phyloP scores from a whole-genome alignment of 345 rosid species.

The Passiflora organensis region DNA sequence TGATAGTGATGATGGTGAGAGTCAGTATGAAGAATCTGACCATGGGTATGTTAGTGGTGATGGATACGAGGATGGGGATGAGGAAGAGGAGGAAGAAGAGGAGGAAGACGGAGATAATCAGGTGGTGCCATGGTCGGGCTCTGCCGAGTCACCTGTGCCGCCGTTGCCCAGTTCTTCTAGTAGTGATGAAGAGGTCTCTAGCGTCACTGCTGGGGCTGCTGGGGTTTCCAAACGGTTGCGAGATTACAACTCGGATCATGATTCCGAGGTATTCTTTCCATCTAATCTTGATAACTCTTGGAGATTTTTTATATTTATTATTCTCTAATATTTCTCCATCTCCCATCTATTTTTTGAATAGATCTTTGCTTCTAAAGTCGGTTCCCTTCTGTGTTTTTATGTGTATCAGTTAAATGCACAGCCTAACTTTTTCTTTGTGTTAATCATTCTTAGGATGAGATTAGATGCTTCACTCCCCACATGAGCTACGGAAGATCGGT shows the following conservation, averaged over 20 bases:
- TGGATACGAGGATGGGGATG: slow-evolving; percentile 23
- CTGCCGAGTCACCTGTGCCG: slow-evolving; percentile 19
- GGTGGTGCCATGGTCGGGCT: slow-evolving; percentile 68
- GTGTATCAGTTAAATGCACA: background rate
- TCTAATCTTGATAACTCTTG: slow-evolving; percentile 16
- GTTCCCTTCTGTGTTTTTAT: no score
- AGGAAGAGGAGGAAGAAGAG: slow-evolving; percentile 15
- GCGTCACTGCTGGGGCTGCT: slow-evolving; percentile 10
- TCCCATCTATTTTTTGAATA: background rate
- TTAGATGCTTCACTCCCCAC: slow-evolving; percentile 28
- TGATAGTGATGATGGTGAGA: slow-evolving; percentile 14
- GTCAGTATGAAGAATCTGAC: slow-evolving; percentile 17
- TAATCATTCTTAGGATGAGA: background rate
- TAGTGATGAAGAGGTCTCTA: slow-evolving; percentile 27
- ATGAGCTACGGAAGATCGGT: slow-evolving; percentile 22
- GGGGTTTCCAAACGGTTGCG: slow-evolving; percentile 39
- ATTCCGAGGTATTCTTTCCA: slow-evolving; percentile 54
- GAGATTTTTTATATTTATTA: background rate
- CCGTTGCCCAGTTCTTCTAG: slow-evolving; percentile 48
- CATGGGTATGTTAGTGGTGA: slow-evolving; percentile 23
- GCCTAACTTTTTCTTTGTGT: no score
- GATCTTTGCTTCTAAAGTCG: background rate
- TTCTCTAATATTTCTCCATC: background rate
- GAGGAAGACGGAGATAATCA: slow-evolving; percentile 65
- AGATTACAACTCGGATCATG: slow-evolving; percentile 19